These are phyloP conservation scores for Pyrus hybrid DNA, from an alignment of 331 rosid genomes.

Conservation along the genomic window DNA sequence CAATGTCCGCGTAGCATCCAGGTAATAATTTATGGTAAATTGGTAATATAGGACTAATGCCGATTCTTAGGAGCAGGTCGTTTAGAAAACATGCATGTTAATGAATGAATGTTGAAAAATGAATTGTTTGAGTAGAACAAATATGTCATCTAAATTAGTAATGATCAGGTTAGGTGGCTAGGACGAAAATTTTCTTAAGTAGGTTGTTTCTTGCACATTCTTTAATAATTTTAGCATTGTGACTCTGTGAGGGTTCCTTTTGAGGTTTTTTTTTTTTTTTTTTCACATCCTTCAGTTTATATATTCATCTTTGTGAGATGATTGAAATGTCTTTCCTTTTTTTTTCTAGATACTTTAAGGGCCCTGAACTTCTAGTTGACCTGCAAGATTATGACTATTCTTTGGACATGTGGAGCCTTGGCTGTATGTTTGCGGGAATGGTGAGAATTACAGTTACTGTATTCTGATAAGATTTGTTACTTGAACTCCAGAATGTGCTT, in stretches of 20 bases:
- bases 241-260: too few relatives aligned
- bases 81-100: background rate
- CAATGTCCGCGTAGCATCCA: slow-evolving; percentile 92
- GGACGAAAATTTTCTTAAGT: background rate
- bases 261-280: too few relatives aligned
- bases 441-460: slow-evolving; percentile 31
- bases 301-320: background rate
- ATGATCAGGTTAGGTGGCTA: background rate
- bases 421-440: slow-evolving; percentile 99
- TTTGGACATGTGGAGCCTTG: slow-evolving; percentile 97
- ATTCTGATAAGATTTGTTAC: background rate
- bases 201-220: background rate
- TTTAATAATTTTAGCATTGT: too few relatives aligned
- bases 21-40: slow-evolving; percentile 25
- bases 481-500: background rate
- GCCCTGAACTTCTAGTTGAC: slow-evolving; percentile 90
- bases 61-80: background rate
- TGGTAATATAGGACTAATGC: background rate
- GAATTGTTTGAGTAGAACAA: background rate
- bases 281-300: background rate
- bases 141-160: background rate
- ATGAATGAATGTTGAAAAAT: background rate
- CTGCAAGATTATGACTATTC: slow-evolving; percentile 91
- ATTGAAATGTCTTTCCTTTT: background rate
- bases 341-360: slow-evolving; percentile 73